Percentiles rank a stretch among this genome's conserved stretches.
Conservation (phyloP, 768 basidiomycete genomes). For the Lyophyllum atratum region DNA sequence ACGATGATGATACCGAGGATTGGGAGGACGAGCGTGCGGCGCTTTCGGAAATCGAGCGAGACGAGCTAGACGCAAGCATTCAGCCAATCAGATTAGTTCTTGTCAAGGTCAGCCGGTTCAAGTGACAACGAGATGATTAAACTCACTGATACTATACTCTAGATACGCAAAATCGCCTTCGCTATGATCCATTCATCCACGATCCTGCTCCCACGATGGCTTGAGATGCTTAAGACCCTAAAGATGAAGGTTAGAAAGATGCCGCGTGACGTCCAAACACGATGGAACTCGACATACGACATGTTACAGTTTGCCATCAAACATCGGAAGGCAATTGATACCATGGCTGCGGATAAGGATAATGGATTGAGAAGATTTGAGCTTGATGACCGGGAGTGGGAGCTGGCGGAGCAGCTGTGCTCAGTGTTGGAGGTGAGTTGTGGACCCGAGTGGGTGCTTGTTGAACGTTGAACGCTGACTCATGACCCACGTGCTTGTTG, state of each 20-base stretch:
- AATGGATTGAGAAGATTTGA: slow-evolving; percentile 17
- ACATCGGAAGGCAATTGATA: slow-evolving; percentile 25
- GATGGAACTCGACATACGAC: no score
- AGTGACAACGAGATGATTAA: no score
- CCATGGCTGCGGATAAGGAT: slow-evolving; percentile 19
- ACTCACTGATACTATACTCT: background rate
- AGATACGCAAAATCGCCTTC: slow-evolving; percentile 4
- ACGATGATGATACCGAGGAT: slow-evolving; percentile 19
- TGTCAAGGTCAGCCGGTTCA: slow-evolving; percentile 28
- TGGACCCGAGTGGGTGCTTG: background rate
- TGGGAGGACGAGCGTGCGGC: slow-evolving; percentile 25
- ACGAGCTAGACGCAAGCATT: slow-evolving; percentile 14
- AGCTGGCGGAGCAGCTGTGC: slow-evolving; percentile 24
- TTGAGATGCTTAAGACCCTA: slow-evolving; percentile 1
- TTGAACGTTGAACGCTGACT: background rate
- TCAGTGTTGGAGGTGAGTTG: slow-evolving; percentile 27
- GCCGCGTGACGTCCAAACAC: slow-evolving; percentile 30
- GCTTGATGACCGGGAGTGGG: slow-evolving; percentile 27
- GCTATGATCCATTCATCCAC: slow-evolving; percentile 9
- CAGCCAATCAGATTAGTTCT: slow-evolving; percentile 27
- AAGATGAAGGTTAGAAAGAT: slow-evolving; percentile 15
- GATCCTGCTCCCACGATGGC: slow-evolving; percentile 9
- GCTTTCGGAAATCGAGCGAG: slow-evolving; percentile 8
- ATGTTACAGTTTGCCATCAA: slow-evolving; percentile 31
- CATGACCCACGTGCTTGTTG: background rate